Base-by-base conservation (phyloP, 192 early-diverging fungal genomes). In the Gaertneriomyces sp. region DNA sequence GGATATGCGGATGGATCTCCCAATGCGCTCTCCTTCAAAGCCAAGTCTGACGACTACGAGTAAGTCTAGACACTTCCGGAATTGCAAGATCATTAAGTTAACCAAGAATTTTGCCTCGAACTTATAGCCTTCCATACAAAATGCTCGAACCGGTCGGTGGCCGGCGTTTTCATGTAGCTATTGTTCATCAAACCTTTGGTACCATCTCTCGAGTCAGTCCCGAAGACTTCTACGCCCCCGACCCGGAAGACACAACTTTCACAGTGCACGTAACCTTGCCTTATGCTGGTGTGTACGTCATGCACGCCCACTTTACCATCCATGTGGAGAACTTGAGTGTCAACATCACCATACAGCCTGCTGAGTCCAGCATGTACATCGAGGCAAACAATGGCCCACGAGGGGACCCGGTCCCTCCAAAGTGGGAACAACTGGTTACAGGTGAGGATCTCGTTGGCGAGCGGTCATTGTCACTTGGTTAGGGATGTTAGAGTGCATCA, bases 181-280 rank as follows among this genome's bases (percentile, higher is more conserved):
- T 68, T 19, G 66, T 50, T 38, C 66, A 68, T 25, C 66, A 68
- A 25, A 51, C 57, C 12, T 58, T 68, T 20, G 53, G 44, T 25
- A 33, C 58, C 11, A 51, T 68, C 40, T 20, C 60, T 9, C 56
- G 58, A 8, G 52, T 43, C 16, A 60, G 66, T 50, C 66, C 66
- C 5, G 66, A 68, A 47, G 44, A 68, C 0, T 68, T 58, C 16
- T 45, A 33, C 33, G 19, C 8, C 5, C 12, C n/a, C 5, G 42
- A 50, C 45, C 38, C 42, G 8, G 45, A 68, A 25, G 55, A 58
- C 40, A 49, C 58, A 4, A 39, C 38, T 7, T 60, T 68, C 38
- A 39, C 42, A 14, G 40, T 68, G 6, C 60, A 60, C 44, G 57
- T 58, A 7, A 68, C 42, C 5, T 42, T 68, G 47, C 58, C 66